These are phyloP conservation scores for Auricularia sp. DNA, from an alignment of 768 basidiomycete species.

Conservation along the genomic window DNA sequence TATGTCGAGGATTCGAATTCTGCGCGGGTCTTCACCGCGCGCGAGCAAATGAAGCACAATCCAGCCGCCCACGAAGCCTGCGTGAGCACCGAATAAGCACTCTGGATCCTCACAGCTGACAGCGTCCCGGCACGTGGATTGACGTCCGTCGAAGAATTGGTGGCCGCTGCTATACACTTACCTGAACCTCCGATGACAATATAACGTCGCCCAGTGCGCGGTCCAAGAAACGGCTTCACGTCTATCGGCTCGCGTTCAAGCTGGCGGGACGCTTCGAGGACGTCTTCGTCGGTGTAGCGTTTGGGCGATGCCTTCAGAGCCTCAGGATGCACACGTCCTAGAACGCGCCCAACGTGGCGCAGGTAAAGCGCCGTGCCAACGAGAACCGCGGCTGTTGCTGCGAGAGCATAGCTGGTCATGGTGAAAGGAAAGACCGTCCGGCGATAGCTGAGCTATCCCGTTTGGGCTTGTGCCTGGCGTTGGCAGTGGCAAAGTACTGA, in stretches of 20 bases:
- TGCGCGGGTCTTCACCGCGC: conserved; percentile 58
- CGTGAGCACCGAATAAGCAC: conserved; percentile 12
- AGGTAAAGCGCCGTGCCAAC: conserved; percentile 26
- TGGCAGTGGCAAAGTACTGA: too few relatives aligned
- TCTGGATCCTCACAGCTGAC: too few relatives aligned
- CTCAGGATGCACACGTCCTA: conserved; percentile 40
- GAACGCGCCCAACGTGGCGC: conserved; percentile 43
- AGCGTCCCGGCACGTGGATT: too few relatives aligned
- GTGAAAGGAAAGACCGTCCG: background rate
- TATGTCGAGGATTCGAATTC: conserved; percentile 60
- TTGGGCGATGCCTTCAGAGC: conserved; percentile 41
- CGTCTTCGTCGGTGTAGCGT: conserved; percentile 37
- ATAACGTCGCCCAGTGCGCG: conserved; percentile 56
- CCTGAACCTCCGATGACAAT: conserved; percentile 68
- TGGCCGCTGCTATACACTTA: conserved; percentile 7
- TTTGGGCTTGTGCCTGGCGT: background rate
- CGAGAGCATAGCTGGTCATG: background rate
- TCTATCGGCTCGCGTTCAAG: background rate
- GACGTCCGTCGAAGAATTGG: background rate
- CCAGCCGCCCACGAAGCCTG: conserved; percentile 73
- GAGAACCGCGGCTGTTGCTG: background rate
- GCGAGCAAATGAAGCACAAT: conserved; percentile 57
- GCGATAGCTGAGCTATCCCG: background rate
- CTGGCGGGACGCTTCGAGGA: conserved; percentile 18
- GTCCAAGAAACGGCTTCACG: background rate